Evolutionary conservation across 164 flowering plant species (phyloP).

Genomic region (Macadamia tetraphylla): DNA sequence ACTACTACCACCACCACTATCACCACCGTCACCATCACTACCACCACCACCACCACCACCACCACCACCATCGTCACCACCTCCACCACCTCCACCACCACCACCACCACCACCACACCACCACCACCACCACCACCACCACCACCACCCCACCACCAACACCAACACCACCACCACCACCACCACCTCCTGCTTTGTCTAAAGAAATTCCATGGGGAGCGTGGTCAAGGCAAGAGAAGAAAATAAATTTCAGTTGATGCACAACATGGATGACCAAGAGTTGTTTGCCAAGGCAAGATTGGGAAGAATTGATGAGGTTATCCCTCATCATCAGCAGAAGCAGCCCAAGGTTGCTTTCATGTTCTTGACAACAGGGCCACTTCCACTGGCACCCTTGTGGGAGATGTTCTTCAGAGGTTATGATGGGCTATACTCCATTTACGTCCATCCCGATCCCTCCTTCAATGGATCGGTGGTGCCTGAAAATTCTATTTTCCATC

Average conservation of each 20-base stretch:
- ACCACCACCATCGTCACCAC: background rate
- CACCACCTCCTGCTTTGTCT: background rate
- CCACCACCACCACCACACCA: background rate
- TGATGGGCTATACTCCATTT: no score
- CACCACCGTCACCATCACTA: background rate
- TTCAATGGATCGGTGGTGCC: no score
- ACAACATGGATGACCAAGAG: background rate
- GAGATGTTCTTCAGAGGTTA: background rate
- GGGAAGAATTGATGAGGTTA: background rate
- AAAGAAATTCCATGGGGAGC: constrained; percentile 4
- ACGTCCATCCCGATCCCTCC: no score
- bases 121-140: background rate
- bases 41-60: background rate
- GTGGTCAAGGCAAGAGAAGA: constrained; percentile 6
- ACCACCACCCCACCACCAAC: no score
- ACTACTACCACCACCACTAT: background rate
- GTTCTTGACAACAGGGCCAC: background rate
- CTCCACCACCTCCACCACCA: background rate
- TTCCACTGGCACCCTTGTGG: background rate
- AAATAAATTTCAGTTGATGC: background rate
- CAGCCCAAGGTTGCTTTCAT: background rate
- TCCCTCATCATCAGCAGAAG: background rate
- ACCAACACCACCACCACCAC: no score
- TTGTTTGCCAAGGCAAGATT: background rate
- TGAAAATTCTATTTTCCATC: no score